Evolutionary conservation across 1,284 basidiomycete species (phyloP).

Genomic region (Trichosporon sp.): DNA sequence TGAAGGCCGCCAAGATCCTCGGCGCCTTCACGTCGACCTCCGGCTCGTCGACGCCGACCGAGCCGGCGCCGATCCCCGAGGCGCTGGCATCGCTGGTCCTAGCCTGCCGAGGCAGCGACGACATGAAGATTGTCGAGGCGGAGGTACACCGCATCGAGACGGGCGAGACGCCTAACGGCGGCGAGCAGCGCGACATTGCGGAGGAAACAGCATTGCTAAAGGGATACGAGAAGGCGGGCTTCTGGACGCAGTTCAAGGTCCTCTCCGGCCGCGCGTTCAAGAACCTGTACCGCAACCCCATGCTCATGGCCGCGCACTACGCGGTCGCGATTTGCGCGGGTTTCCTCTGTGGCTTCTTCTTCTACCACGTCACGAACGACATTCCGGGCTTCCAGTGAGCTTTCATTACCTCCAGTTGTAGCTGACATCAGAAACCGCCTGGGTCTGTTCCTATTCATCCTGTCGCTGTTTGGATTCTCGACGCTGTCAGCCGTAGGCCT

Average conservation of each 20-base stretch:
- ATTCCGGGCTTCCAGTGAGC: slow-evolving; percentile 85
- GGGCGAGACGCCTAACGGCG: slow-evolving; percentile 38
- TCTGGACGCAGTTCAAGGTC: slow-evolving; percentile 84
- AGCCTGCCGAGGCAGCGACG: slow-evolving; percentile 62
- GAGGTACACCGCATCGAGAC: slow-evolving; percentile 58
- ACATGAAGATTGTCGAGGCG: slow-evolving; percentile 59
- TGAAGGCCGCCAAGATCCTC: slow-evolving; percentile 70
- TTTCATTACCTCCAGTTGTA: neutral
- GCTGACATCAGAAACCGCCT: slow-evolving; percentile 43
- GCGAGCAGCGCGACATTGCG: slow-evolving; percentile 40
- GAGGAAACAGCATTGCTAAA: slow-evolving; percentile 62
- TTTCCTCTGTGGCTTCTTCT: slow-evolving; percentile 54
- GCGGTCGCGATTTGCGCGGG: slow-evolving; percentile 75
- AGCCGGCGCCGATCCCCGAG: slow-evolving; percentile 53
- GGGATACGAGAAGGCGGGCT: slow-evolving; percentile 76
- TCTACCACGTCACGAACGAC: slow-evolving; percentile 61
- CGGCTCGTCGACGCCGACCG: slow-evolving; percentile 30
- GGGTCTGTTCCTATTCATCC: slow-evolving; percentile 93
- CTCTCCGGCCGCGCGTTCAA: slow-evolving; percentile 96
- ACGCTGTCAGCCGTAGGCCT: slow-evolving; percentile 85
- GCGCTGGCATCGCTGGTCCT: slow-evolving; percentile 69
- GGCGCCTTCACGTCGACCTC: slow-evolving; percentile 56
- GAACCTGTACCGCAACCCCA: slow-evolving; percentile 89
- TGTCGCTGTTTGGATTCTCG: slow-evolving; percentile 92
- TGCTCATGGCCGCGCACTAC: slow-evolving; percentile 86